Percentiles rank a stretch among this genome's conserved stretches.
These are phyloP conservation scores for Tephrocybe sp. DNA, from an alignment of 768 basidiomycete genomes.

Conservation along the genomic window DNA sequence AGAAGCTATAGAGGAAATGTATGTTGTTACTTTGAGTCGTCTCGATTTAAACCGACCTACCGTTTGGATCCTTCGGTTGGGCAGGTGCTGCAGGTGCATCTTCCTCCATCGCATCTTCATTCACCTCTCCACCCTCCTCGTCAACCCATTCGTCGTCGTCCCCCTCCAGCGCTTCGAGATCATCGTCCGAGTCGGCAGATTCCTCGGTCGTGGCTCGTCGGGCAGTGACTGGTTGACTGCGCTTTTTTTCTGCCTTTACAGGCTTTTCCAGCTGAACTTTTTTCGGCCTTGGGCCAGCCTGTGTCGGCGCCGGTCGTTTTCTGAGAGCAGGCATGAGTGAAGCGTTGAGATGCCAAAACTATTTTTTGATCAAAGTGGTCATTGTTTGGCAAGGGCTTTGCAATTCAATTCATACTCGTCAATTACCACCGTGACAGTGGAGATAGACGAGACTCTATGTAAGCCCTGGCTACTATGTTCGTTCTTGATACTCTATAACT, in stretches of 20 bases:
- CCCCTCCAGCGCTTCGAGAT: slow-evolving; percentile 32
- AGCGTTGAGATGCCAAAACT: slow-evolving; percentile 5
- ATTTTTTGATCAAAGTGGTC: slow-evolving; percentile 14
- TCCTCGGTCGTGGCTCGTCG: slow-evolving; percentile 25
- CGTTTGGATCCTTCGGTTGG: slow-evolving; percentile 54
- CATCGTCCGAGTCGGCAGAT: slow-evolving; percentile 41
- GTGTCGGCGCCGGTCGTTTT: slow-evolving; percentile 49
- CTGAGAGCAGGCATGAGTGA: slow-evolving; percentile 36
- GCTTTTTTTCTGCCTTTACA: slow-evolving; percentile 20
- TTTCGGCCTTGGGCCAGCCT: slow-evolving; percentile 49
- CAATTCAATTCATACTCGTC: slow-evolving; percentile 2
- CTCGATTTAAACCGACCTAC: slow-evolving; percentile 34
- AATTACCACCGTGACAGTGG: background rate
- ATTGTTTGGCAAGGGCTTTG: slow-evolving; percentile 11
- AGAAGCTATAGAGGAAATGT: slow-evolving; percentile 38
- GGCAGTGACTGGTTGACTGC: slow-evolving; percentile 61
- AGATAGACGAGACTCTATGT: slow-evolving; percentile 1
- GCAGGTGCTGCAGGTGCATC: slow-evolving; percentile 15
- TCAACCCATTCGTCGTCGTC: slow-evolving; percentile 30
- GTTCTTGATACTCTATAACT: background rate
- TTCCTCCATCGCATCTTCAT: slow-evolving; percentile 28
- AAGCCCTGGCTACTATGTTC: background rate
- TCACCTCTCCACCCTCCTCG: slow-evolving; percentile 31
- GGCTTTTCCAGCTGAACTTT: slow-evolving; percentile 46
- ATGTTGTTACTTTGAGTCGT: slow-evolving; percentile 1